These are phyloP conservation scores for Diatrype stigma DNA, from an alignment of 2,329 filamentous ascomycete species.

Conservation along the genomic window DNA sequence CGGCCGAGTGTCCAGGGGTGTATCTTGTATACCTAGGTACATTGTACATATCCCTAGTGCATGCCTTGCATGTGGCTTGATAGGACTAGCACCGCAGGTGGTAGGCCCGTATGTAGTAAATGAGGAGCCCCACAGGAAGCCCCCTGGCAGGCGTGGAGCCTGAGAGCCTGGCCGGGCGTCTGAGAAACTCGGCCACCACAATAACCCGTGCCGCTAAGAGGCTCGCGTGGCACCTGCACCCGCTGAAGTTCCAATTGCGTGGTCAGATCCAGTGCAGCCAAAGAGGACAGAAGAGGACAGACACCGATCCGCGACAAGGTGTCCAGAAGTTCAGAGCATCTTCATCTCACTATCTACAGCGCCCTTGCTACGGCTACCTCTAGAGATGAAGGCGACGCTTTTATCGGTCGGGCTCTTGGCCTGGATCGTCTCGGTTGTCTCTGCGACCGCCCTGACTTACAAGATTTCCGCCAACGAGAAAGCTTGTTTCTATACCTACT, in stretches of 20 bases:
- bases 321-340: constrained; percentile 13
- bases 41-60: no score
- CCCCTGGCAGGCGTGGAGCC: no score
- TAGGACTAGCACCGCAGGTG: no score
- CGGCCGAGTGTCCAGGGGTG: no score
- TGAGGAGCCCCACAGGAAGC: no score
- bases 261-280: background rate
- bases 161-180: background rate
- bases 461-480: constrained; percentile 86
- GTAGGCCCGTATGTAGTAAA: no score
- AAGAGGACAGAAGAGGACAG: background rate
- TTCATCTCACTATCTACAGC: constrained; percentile 5
- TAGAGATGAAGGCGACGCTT: constrained; percentile 61
- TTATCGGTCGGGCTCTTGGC: constrained; percentile 66
- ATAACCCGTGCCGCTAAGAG: constrained; percentile 1
- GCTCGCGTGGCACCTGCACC: constrained; percentile 1
- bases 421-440: constrained; percentile 64
- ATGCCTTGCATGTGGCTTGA: no score
- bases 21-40: no score
- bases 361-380: background rate
- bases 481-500: constrained; percentile 87
- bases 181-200: background rate
- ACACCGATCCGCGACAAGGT: constrained; percentile 11
- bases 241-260: background rate
- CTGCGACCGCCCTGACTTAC: constrained; percentile 91